Conservation (phyloP, 306 rosid species). For the Quercus aquifolioides region DNA sequence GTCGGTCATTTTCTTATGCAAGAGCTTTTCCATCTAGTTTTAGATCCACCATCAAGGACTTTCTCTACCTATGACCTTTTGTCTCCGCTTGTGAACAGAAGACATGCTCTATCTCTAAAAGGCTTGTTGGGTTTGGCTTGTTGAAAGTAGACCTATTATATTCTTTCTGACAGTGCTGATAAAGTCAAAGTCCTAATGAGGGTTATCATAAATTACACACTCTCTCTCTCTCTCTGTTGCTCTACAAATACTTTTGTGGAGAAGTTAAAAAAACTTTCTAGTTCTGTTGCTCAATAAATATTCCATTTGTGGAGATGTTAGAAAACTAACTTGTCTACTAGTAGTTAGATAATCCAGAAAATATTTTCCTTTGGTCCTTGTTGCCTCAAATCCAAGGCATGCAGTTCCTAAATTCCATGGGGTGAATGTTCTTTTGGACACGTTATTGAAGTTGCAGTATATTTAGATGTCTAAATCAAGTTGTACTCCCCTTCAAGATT, state of each 20-base stretch:
- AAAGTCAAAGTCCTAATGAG: no score
- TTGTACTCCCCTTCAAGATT: neutral
- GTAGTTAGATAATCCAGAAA: neutral
- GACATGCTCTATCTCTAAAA: neutral
- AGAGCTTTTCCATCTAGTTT: neutral
- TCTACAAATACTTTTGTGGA: no score
- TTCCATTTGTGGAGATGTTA: neutral
- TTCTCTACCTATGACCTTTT: neutral
- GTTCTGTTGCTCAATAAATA: no score
- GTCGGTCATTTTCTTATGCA: neutral
- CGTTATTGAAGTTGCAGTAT: neutral
- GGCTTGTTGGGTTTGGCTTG: neutral
- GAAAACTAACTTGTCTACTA: neutral
- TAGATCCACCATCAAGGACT: neutral
- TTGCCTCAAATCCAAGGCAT: neutral
- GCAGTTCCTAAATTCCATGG: neutral
- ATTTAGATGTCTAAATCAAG: neutral
- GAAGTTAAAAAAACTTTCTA: no score
- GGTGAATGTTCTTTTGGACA: neutral
- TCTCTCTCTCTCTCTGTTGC: no score
- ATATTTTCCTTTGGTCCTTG: neutral
- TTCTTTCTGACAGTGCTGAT: no score
- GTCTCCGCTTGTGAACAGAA: neutral
- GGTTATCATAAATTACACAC: no score
- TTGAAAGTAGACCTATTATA: neutral